phyloP scores from a whole-genome alignment of 495 filamentous ascomycete genomes.

The Astrothelium subdiscretum region DNA sequence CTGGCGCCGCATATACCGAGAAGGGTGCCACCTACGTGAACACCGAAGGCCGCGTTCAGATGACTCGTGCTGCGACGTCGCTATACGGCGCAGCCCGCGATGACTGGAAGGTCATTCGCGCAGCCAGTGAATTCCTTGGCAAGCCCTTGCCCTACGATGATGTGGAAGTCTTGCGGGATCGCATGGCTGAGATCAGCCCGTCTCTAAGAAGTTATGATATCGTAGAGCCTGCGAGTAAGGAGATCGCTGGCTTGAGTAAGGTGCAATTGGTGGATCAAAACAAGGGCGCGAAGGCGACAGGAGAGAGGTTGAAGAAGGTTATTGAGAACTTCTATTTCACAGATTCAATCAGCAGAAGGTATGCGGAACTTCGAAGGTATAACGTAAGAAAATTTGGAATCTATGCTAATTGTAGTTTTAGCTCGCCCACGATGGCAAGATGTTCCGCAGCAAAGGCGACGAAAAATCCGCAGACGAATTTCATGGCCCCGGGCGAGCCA shows the following conservation, averaged over 20 bases:
- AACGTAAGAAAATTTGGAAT: background rate
- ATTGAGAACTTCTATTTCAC: constrained; percentile 97
- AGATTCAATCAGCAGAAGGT: constrained; percentile 90
- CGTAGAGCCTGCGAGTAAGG: constrained; percentile 56
- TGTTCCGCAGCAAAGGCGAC: constrained; percentile 74
- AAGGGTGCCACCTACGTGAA: constrained; percentile 96
- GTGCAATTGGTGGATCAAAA: constrained; percentile 92
- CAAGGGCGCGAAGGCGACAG: constrained; percentile 61
- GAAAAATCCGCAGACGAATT: constrained; percentile 62
- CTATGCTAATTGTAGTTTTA: constrained; percentile 31
- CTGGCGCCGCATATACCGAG: constrained; percentile 91
- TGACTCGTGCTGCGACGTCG: constrained; percentile 76
- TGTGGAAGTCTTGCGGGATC: constrained; percentile 70
- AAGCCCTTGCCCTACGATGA: constrained; percentile 84
- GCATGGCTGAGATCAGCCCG: constrained; percentile 91
- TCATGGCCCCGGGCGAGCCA: constrained; percentile 61
- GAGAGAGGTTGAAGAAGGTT: constrained; percentile 60
- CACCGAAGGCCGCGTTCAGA: constrained; percentile 90
- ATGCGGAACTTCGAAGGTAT: constrained; percentile 20
- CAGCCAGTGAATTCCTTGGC: constrained; percentile 81
- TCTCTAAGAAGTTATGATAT: constrained; percentile 81
- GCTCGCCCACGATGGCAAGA: constrained; percentile 93
- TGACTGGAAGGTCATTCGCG: constrained; percentile 98
- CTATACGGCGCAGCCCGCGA: constrained; percentile 80
- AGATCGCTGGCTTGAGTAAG: constrained; percentile 60